Evolutionary conservation across 176 grass and related monocot species (phyloP), one percentile per base, ranked within the genome.

Genomic region (Luzula sylvatica): DNA sequence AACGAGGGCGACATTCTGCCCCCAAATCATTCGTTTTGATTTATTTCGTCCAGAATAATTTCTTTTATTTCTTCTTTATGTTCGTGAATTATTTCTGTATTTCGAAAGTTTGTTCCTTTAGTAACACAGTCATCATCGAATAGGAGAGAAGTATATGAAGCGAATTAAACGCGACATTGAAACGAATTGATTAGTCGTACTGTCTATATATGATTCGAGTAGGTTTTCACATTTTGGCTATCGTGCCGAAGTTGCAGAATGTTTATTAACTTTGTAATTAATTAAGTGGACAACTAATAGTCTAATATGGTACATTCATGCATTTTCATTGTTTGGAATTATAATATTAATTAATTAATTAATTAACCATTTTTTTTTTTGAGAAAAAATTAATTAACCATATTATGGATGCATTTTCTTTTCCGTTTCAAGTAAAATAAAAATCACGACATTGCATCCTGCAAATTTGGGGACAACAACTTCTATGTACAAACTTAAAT

Each of bases 31-130:
- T 22, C 22, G 40, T 58, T 23, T 15, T 47, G 22, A 63, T 40
- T 46, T 46, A 39, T 47, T n/a, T 46, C 19, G 42, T 24, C 20
- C 3, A 14, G 47, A 64, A 20, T 15, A 47, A 30, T 64, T 64
- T 21, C 16, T 48, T 64, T 64, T 24, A 29, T 48, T 64, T 41
- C 57, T 64, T 50, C 60, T 64, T 50, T 41, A 30, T 26, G 30
- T 64, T 50, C 24, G 15, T 20, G 25, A 32, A 3, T 9, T 20
- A 48, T 49, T 64, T 46, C 46, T 47, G 1, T 30, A 12, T 45
- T 3, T 61, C 27, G 35, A 41, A 20, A 32, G 20, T 64, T 42
- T 64, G 42, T 50, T 64, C 28, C 40, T 64, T 49, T 49, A 26
- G 58, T 47, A 6, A 29, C 43, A 35, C 11, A 49, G 7, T 32